Base-by-base conservation (phyloP, 139 green algal genomes). In the Closterium sp. region DNA sequence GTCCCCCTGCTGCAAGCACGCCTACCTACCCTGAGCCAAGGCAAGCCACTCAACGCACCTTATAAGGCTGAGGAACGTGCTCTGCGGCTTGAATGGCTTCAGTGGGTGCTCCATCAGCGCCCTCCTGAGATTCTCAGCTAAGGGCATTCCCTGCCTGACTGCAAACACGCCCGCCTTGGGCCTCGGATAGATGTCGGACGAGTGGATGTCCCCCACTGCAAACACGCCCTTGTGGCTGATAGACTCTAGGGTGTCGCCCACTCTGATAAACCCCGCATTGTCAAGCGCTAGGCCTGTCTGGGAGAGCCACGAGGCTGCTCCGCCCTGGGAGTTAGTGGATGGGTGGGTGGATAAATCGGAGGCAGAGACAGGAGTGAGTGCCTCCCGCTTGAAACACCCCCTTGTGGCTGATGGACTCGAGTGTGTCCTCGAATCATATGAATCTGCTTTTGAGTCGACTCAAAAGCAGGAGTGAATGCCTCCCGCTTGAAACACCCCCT, bases 131-230 rank as follows among this genome's bases (percentile, higher is more conserved):
- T 99, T 99, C 34, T 96, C 94, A 2, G 96, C 93, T 36, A 99
- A 93, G 0, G 96, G 95, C 0, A 87, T 66, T 85, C 94, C 94
- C 91, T 93, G 91, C 6, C 97, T 93, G 28, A 99, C 98, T 8
- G 98, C 98, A 94, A 97, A 99, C 3, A 99, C 98, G n/a, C 98
- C 98, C 0, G 98, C 97, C 90, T 99, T 99, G 19, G 98, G 98
- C 19, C 98, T 93, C 9, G 98, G 98, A 94, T 98, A 89, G 0
- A 32, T 33, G 0, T 89, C 12, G 10, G 88, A 87, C 32, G 33
- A 81, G 30, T 97, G 96, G 84, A 97, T 95, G 89, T 99, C 98
- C 1, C 98, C 98, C 28, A 92, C 95, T 0, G 97, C 97, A 10
- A 66, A 66, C 4, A 66, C 38, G 3, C 38, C 38, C 19, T 66